Base-by-base conservation (phyloP, 2,329 filamentous ascomycete species). In the Colletotrichum sp. region DNA sequence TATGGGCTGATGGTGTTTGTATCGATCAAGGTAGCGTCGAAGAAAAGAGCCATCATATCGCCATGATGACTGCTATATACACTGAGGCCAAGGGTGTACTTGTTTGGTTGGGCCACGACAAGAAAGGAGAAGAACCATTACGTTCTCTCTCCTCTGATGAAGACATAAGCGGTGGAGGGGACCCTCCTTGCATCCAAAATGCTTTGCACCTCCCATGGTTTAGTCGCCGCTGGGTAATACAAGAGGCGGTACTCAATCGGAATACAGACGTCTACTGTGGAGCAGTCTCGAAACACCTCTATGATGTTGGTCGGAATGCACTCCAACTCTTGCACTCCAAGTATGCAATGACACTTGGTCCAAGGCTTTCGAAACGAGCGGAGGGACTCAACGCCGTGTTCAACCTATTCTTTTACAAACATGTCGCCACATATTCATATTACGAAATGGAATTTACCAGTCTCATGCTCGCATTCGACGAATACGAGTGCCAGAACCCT, bases 131-230 rank as follows among this genome's bases (percentile, higher is more conserved):
- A 44, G 39, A 44, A n/a, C 19, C 39, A 12, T n/a, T 44, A 2
- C 5, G 19, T 44, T 44, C 39, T 44, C 19, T 44, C 39, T 8
- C 39, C 39, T 44, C 9, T 5, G 8, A 44, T 11, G 39, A 11
- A 6, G 8, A n/a, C 39, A n/a, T 3, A 44, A 1, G 0, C 1
- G 8, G 5, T 6, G 19, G 19, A 44, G 9, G 11, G 0, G 3
- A 44, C 5, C 39, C 39, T n/a, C 39, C 39, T 44, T 44, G 19
- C 39, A n/a, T 44, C 9, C 39, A n/a, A 44, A 3, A 44, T 9
- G 39, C 19, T 44, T 11, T 44, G 39, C 19, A 44, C 0, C 39
- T 44, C 5, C 19, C 19, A 44, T 44, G 39, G 39, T n/a, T 44
- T 0, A 44, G 39, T 44, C 39, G 39, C 5, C 39, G 39, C 39